phyloP scores from a whole-genome alignment of 495 filamentous ascomycete genomes.

The Neurospora tetraspora region DNA sequence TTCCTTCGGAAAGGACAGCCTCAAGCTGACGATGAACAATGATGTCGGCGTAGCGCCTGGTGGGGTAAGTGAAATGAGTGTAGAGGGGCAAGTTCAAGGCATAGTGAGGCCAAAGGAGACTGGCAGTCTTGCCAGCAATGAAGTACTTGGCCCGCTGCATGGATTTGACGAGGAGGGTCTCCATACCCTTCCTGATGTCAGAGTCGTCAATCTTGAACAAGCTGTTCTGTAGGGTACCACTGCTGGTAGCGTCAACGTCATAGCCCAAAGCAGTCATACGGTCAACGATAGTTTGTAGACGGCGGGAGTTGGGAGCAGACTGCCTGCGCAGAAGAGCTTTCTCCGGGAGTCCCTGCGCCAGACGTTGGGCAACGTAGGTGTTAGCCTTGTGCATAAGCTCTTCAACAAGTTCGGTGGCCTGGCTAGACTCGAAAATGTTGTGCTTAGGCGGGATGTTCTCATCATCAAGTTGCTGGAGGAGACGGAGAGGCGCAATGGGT shows the following conservation, averaged over 20 bases:
- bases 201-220: conserved; percentile 81
- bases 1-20: conserved; percentile 68
- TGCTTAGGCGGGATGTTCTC: conserved; percentile 94
- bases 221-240: conserved; percentile 82
- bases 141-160: conserved; percentile 96
- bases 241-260: conserved; percentile 80
- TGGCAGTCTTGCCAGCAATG: conserved; percentile 61
- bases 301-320: conserved; percentile 71
- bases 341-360: conserved; percentile 69
- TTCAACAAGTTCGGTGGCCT: conserved; percentile 87
- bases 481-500: conserved; percentile 72
- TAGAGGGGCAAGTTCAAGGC: conserved; percentile 87
- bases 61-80: conserved; percentile 95
- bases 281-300: conserved; percentile 81
- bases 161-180: conserved; percentile 83
- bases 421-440: conserved; percentile 88
- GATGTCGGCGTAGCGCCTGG: conserved; percentile 88
- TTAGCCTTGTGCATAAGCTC: conserved; percentile 91
- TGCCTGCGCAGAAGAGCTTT: conserved; percentile 89
- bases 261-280: conserved; percentile 87
- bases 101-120: conserved; percentile 75
- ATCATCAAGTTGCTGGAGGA: conserved; percentile 91
- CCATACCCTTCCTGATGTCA: conserved; percentile 92
- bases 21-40: conserved; percentile 95
- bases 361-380: conserved; percentile 74